Evolutionary conservation across 495 filamentous ascomycete species (phyloP).

Genomic region (Annulohypoxylon nitens): DNA sequence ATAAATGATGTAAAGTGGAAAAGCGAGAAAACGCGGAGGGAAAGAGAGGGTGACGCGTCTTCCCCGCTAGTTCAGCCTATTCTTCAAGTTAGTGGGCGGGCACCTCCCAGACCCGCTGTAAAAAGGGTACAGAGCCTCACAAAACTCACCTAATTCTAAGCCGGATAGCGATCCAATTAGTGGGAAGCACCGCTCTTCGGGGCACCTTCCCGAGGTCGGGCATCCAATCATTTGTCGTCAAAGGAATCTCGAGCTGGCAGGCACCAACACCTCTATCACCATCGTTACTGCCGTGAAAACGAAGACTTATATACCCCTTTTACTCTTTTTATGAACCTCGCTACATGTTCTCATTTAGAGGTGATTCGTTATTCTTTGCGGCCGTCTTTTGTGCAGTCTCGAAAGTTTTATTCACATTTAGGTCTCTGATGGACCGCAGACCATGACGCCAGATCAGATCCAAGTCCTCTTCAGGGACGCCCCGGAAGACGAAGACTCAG

Average conservation of each 20-base stretch:
- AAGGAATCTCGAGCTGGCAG: constrained; percentile 7
- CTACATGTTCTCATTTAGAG: neutral
- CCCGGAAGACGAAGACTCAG: constrained; percentile 40
- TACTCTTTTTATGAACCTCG: neutral
- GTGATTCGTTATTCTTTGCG: neutral
- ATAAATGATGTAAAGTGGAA: neutral
- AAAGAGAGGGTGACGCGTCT: constrained; percentile 18
- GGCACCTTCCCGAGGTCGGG: neutral
- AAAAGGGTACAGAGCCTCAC: constrained; percentile 25
- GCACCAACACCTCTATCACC: constrained; percentile 7
- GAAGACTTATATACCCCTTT: neutral
- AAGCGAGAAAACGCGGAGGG: neutral
- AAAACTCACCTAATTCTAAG: constrained; percentile 7
- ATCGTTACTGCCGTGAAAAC: neutral
- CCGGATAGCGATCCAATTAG: constrained; percentile 20
- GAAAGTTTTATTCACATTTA: neutral
- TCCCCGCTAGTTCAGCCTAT: constrained; percentile 25
- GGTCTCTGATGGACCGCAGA: constrained; percentile 28
- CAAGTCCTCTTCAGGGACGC: constrained; percentile 36
- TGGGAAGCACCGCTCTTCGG: constrained; percentile 4
- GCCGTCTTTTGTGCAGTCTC: neutral
- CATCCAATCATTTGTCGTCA: constrained; percentile 19
- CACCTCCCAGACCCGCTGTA: constrained; percentile 14
- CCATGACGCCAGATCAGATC: constrained; percentile 41
- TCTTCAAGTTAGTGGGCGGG: constrained; percentile 9